Evolutionary conservation across 176 grass and related monocot genomes (phyloP), one percentile per base, ranked within the genome.

Genomic region (Oryza officinalis): DNA sequence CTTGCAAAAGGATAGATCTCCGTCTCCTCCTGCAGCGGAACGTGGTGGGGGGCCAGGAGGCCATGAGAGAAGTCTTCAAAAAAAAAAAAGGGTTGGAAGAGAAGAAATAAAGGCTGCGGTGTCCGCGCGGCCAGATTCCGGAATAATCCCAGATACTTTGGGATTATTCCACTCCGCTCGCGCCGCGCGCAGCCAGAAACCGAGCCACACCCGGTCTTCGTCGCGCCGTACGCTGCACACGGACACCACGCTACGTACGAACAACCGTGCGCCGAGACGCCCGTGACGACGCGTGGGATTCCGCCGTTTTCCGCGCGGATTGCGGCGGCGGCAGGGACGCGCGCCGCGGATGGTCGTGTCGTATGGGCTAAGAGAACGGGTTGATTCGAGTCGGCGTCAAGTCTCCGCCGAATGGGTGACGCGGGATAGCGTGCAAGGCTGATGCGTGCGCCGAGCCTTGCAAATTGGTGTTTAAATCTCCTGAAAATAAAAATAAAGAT

Each of bases 91-190:
- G 3, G 32, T 32, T 32, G 32, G 32, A 32, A 32, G 32, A 32
- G 32, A 32, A 4, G 32, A 32, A 32, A 32, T 3, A 32, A 32
- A 32, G 32, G 32, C 28, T 30, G 28, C 28, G 28, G 2, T 30
- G 28, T 30, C 28, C 28, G 28, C 28, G 28, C 32, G 17, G 66
- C 65, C 25, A 12, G 74, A 74, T 40, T 13, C 67, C 44, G 74
- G 84, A 83, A 90, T 90, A 40, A 90, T 90, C 40, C 69, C 27
- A 0, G 20, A 41, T 45, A 77, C 65, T 23, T 41, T 2, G 25
- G 18, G 63, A 26, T 69, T 67, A 69, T 81, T 80, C 76, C 38
- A 0, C 10, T 15, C 45, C 13, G 43, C 43, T 47, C n/a, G 6
- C 5, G 1, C 49, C 17, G 49, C 49, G 17, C 17, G 15, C 47